Percentiles rank a stretch among this genome's conserved stretches.
These are phyloP conservation scores for Clitoria ternatea DNA, from an alignment of 306 rosid species.

Conservation along the genomic window DNA sequence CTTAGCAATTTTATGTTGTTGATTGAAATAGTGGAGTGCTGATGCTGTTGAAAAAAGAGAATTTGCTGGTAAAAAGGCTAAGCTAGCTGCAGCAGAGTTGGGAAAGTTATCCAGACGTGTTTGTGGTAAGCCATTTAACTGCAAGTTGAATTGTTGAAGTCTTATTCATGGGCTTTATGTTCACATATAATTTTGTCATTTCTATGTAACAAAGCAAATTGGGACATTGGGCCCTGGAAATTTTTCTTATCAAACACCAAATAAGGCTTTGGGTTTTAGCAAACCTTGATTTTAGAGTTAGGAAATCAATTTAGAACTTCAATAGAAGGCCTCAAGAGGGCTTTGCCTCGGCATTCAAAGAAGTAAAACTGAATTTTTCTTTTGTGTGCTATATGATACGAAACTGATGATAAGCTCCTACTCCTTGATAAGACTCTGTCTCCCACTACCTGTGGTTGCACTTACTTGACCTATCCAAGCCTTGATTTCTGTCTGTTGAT, in stretches of 20 bases:
- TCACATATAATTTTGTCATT: neutral
- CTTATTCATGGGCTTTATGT: neutral
- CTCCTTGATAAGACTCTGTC: neutral
- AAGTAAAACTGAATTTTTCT: neutral
- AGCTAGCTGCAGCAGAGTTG: constrained; percentile 95
- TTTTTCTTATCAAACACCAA: constrained; percentile 9
- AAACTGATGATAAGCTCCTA: neutral
- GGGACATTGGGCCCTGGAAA: constrained; percentile 15
- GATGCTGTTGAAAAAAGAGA: constrained; percentile 84
- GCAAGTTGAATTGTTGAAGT: neutral
- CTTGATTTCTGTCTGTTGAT: neutral
- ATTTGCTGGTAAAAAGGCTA: constrained; percentile 87
- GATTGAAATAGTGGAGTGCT: constrained; percentile 79
- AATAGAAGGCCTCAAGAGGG: neutral
- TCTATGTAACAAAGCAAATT: neutral
- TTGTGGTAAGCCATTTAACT: constrained; percentile 55
- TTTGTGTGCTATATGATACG: neutral
- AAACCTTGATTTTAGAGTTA: constrained; percentile 2
- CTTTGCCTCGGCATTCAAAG: neutral
- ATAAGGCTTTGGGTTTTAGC: neutral
- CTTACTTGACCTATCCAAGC: neutral
- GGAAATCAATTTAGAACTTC: neutral
- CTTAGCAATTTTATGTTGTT: constrained; percentile 27
- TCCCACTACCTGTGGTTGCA: neutral
- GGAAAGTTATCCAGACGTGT: constrained; percentile 79